A percentile compares a stretch with the other conserved stretches of the same genome.
Evolutionary conservation across 768 basidiomycete species (phyloP).

Genomic region (Phylloporus arenicola): DNA sequence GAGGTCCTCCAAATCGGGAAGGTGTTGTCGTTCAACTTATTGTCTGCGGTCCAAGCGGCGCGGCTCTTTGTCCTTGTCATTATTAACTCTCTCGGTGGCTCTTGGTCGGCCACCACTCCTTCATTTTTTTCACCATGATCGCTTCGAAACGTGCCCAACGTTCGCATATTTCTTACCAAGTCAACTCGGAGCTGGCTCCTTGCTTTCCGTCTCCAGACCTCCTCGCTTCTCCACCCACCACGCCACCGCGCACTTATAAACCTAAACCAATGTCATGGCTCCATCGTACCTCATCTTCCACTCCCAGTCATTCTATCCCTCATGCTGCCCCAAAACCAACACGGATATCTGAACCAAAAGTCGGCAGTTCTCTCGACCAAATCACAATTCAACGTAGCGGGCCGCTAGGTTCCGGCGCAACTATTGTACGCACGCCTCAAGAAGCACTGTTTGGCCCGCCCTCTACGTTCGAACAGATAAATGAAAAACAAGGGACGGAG

Average conservation of each 20-base stretch:
- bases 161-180: constrained; percentile 12
- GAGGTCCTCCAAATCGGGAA: constrained; percentile 23
- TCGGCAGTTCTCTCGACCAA: constrained; percentile 30
- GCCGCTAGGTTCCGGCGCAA: constrained; percentile 65
- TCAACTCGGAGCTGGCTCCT: constrained; percentile 27
- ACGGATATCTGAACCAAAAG: constrained; percentile 42
- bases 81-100: constrained; percentile 5
- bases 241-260: constrained; percentile 28
- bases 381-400: constrained; percentile 36
- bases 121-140: constrained; percentile 20
- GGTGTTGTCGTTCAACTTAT: constrained; percentile 23
- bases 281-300: constrained; percentile 32
- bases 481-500: constrained; percentile 12
- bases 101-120: neutral
- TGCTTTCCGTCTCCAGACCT: constrained; percentile 12
- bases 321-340: constrained; percentile 35
- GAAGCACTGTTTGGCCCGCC: constrained; percentile 53
- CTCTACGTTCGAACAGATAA: constrained; percentile 1
- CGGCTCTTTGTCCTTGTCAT: constrained; percentile 6
- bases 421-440: constrained; percentile 71
- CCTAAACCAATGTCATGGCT: constrained; percentile 43
- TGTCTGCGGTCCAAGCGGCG: constrained; percentile 10
- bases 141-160: constrained; percentile 19
- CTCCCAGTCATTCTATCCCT: constrained; percentile 20
- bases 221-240: constrained; percentile 26